Evolutionary conservation across 257 asterid genomes (phyloP), one percentile per base, ranked within the genome.

Genomic region (Mitragyna speciosa): DNA sequence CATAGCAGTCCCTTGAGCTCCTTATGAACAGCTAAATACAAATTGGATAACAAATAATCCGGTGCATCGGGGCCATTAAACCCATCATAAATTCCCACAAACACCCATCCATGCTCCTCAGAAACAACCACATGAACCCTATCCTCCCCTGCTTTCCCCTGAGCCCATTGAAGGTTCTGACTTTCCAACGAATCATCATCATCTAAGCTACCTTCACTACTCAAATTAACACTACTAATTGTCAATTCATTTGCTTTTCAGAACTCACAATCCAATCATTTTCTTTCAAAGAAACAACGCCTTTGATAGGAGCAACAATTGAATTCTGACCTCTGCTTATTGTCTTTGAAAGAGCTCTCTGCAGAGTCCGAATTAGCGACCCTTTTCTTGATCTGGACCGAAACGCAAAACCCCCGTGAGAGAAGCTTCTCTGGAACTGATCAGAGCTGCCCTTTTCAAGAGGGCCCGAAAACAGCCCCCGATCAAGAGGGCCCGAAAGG

Each of bases 121-220:
- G 97, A 92, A 17, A 95, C 97, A 54, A 95, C 98, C 12, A 95
- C 99, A 70, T 95, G 98, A 59, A 93, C 98, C 7, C 99, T 90
- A 90, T 95, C 99, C 83, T 95, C 99, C 24, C 98, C 99, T 0
- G 98, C 99, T 88, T 91, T 95, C 3, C 99, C 99, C 82, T 95
- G 99, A 56, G 99, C 99, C 99, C 99, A 95, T 85, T 93, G 97
- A 63, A 95, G 91, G 87, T 92, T 92, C 86, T 86, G 94, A 72
- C 71, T 82, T 47, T 85, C 95, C 54, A 82, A 76, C 14, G 91
- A 84, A 77, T 93, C 96, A 69, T 89, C 93, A 48, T 92, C 94
- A 22, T 92, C 97, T 68, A 91, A 88, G 77, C 95, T 92, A 79
- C 89, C 90, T 83, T 88, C 97, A 43, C 95, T 89, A 19, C 96